These are phyloP conservation scores for Scheffersomyces cryptocercus DNA, from an alignment of 1,139 yeast genomes.

Conservation along the genomic window DNA sequence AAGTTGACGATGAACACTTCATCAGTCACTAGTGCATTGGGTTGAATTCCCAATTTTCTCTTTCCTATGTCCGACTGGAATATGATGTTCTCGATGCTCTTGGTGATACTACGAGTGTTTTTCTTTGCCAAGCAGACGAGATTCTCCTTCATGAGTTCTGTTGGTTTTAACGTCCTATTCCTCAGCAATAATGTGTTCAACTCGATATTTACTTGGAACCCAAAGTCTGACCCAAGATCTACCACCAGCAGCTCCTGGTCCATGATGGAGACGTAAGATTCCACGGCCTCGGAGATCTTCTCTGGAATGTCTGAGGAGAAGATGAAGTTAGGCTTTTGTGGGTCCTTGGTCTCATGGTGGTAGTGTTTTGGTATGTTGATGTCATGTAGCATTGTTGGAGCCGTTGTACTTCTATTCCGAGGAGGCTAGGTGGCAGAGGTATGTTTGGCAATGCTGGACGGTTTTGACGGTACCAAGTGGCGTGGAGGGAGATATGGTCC, in stretches of 20 bases:
- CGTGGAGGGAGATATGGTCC: too few species aligned
- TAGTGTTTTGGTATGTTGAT: background rate
- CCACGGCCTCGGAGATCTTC: conserved; percentile 14
- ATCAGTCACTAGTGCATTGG: conserved; percentile 7
- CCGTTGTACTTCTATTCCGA: too few species aligned
- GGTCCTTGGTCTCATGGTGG: conserved; percentile 19
- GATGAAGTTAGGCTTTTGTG: conserved; percentile 41
- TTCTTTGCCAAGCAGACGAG: conserved; percentile 35
- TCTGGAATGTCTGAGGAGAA: conserved; percentile 39
- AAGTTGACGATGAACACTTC: conserved; percentile 40
- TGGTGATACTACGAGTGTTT: conserved; percentile 7
- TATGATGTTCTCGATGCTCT: conserved; percentile 7
- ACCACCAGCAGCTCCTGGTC: background rate
- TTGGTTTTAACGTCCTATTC: conserved; percentile 29
- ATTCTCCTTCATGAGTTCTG: conserved; percentile 36
- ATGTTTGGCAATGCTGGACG: too few species aligned
- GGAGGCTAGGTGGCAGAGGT: too few species aligned
- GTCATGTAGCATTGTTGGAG: background rate
- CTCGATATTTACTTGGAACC: conserved; percentile 35
- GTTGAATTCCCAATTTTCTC: conserved; percentile 3
- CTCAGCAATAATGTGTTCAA: conserved; percentile 37
- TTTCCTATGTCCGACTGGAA: conserved; percentile 6
- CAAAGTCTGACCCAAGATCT: conserved; percentile 6
- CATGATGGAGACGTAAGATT: conserved; percentile 3
- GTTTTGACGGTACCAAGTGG: too few species aligned